Percentiles rank a stretch among this genome's conserved stretches.
Evolutionary conservation across 2,329 filamentous ascomycete genomes (phyloP).

Genomic region (Canariomyces notabilis): DNA sequence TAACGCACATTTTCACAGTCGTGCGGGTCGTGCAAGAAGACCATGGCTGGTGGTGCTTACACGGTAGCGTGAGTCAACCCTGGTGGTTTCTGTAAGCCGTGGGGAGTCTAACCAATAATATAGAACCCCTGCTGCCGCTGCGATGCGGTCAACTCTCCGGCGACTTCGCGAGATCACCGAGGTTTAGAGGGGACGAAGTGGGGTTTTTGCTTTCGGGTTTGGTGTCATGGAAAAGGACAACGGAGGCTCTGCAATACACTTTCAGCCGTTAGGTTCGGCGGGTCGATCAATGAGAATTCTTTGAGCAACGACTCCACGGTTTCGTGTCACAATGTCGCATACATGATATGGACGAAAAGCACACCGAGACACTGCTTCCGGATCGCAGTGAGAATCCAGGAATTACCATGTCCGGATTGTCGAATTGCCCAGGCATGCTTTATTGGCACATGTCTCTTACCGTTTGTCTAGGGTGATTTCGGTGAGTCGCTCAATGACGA

Average conservation of each 20-base stretch:
- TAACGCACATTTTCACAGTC: slow-evolving; percentile 61
- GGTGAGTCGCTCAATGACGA: slow-evolving; percentile 11
- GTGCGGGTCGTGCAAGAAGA: slow-evolving; percentile 94
- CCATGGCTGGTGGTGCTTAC: slow-evolving; percentile 89
- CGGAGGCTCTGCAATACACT: slow-evolving; percentile 26
- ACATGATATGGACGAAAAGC: slow-evolving; percentile 15
- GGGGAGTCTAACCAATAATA: slow-evolving; percentile 12
- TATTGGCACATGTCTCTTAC: slow-evolving; percentile 5
- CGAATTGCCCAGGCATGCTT: slow-evolving; percentile 15
- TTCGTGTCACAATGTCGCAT: slow-evolving; percentile 19
- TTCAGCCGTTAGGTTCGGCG: slow-evolving; percentile 25
- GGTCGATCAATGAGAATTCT: slow-evolving; percentile 27
- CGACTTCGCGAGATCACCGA: slow-evolving; percentile 96
- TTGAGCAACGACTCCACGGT: slow-evolving; percentile 23
- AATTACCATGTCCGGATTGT: slow-evolving; percentile 14
- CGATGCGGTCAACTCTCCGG: slow-evolving; percentile 93
- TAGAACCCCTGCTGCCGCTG: slow-evolving; percentile 87
- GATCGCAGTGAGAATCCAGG: slow-evolving; percentile 14
- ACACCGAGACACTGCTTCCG: slow-evolving; percentile 10
- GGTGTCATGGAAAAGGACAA: slow-evolving; percentile 30
- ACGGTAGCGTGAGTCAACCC: slow-evolving; percentile 80
- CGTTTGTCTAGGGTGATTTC: neutral
- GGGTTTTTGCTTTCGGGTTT: slow-evolving; percentile 27
- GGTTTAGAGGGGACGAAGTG: slow-evolving; percentile 58
- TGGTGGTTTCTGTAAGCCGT: neutral